phyloP scores from a whole-genome alignment of 495 filamentous ascomycete species.

The Usnea hakonensis region DNA sequence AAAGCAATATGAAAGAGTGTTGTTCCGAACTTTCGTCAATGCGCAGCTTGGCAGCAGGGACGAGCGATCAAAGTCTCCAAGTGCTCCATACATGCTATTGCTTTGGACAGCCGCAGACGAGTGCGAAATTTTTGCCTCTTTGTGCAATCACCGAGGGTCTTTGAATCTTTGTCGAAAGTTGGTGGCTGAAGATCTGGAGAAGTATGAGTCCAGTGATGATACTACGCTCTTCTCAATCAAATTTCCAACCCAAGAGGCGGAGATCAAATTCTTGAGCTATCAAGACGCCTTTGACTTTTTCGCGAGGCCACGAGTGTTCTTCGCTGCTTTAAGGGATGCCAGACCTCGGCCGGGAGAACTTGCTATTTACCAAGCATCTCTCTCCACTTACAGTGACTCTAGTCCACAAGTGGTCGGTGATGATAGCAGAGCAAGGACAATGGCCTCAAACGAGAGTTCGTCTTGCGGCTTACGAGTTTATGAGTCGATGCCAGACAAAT shows the following conservation, averaged over 20 bases:
- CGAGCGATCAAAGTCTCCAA: constrained; percentile 15
- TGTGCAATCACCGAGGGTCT: constrained; percentile 20
- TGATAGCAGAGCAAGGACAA: not conserved
- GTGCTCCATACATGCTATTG: constrained; percentile 16
- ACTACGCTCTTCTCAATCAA: constrained; percentile 4
- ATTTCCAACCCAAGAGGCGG: constrained; percentile 15
- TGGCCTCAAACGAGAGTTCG: not conserved
- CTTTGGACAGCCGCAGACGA: constrained; percentile 15
- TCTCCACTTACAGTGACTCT: constrained; percentile 10
- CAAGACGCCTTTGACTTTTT: constrained; percentile 9
- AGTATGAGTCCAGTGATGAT: not conserved
- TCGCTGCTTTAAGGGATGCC: constrained; percentile 6
- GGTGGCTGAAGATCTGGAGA: constrained; percentile 13
- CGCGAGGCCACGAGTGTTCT: constrained; percentile 6
- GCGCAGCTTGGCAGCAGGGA: constrained; percentile 16
- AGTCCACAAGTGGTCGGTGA: not conserved
- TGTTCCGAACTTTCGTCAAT: constrained; percentile 16
- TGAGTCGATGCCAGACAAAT: constrained; percentile 12
- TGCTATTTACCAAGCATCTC: constrained; percentile 12
- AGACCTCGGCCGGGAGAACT: constrained; percentile 16
- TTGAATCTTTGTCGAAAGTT: constrained; percentile 17
- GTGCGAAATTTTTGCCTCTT: constrained; percentile 10
- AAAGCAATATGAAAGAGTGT: constrained; percentile 5
- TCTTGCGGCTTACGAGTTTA: constrained; percentile 17
- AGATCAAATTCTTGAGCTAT: constrained; percentile 15